Conservation (phyloP, 2,329 filamentous ascomycete genomes). For the Fusarium praegraminearum region DNA sequence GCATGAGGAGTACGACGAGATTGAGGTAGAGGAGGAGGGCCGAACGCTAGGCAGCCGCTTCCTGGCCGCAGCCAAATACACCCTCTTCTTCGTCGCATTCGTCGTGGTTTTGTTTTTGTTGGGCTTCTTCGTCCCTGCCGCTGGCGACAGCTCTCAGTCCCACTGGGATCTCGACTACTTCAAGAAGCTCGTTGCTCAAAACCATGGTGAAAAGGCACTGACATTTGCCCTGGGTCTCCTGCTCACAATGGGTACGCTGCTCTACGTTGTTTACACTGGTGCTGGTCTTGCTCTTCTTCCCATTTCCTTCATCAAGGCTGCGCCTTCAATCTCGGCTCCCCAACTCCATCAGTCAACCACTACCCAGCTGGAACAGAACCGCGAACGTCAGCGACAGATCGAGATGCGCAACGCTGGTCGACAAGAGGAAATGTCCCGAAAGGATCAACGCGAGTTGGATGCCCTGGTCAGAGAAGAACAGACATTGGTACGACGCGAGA, state of each 20-base stretch:
- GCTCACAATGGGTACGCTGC: slow-evolving; percentile 84
- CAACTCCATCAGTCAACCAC: slow-evolving; percentile 81
- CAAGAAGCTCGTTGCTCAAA: slow-evolving; percentile 79
- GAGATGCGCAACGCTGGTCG: slow-evolving; percentile 86
- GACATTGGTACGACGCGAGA: slow-evolving; percentile 88
- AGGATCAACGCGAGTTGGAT: slow-evolving; percentile 91
- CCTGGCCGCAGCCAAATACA: slow-evolving; percentile 91
- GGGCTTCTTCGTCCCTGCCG: slow-evolving; percentile 92
- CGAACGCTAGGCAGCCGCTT: slow-evolving; percentile 79
- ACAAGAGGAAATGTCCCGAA: slow-evolving; percentile 78
- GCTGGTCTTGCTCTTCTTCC: slow-evolving; percentile 90
- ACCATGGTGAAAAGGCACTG: slow-evolving; percentile 91
- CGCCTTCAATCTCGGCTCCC: slow-evolving; percentile 85
- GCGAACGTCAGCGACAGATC: slow-evolving; percentile 91
- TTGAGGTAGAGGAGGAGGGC: slow-evolving; percentile 85
- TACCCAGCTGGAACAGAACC: slow-evolving; percentile 85
- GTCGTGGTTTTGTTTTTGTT: slow-evolving; percentile 87
- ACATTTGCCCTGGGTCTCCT: slow-evolving; percentile 92
- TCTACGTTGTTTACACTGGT: slow-evolving; percentile 91
- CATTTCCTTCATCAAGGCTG: slow-evolving; percentile 90
- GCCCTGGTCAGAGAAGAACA: slow-evolving; percentile 89
- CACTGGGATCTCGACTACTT: slow-evolving; percentile 92
- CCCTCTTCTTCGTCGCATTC: slow-evolving; percentile 82
- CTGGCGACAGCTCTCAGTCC: slow-evolving; percentile 72
- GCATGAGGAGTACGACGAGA: slow-evolving; percentile 97